Evolutionary conservation across 257 asterid genomes (phyloP).

Genomic region (Nicotiana tabacum): DNA sequence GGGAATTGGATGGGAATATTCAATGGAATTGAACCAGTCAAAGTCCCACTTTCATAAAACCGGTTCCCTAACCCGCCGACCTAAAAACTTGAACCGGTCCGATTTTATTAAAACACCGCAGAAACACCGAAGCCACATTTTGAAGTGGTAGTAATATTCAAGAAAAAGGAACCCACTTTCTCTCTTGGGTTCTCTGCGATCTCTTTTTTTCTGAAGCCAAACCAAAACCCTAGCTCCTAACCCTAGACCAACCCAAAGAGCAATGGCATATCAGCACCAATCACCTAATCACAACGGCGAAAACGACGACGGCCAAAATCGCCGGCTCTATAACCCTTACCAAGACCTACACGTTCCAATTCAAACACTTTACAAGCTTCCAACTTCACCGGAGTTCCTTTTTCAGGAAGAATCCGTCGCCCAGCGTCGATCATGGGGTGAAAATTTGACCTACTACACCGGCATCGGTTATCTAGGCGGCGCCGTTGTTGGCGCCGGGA

Average conservation of each 20-base stretch:
- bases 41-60: not conserved
- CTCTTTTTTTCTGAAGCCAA: not conserved
- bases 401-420: conserved; percentile 69
- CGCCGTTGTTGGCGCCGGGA: conserved; percentile 58
- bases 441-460: conserved; percentile 81
- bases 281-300: conserved; percentile 45
- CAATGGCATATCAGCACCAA: conserved; percentile 69
- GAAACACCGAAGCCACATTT: conserved; percentile 1
- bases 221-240: conserved; percentile 21
- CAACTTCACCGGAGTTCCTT: conserved; percentile 79
- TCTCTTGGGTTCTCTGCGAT: conserved; percentile 3
- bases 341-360: conserved; percentile 63
- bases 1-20: not conserved
- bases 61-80: not conserved
- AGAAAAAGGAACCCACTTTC: not conserved
- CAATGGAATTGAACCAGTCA: not conserved
- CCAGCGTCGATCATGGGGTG: conserved; percentile 96
- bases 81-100: not conserved
- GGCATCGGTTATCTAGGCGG: conserved; percentile 81
- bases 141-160: not conserved
- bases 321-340: conserved; percentile 88
- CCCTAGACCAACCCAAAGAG: not conserved
- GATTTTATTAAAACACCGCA: not conserved
- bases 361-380: conserved; percentile 59
- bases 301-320: conserved; percentile 27